phyloP scores from a whole-genome alignment of 2,329 filamentous ascomycete species.

The Ophiosphaerella korrae region DNA sequence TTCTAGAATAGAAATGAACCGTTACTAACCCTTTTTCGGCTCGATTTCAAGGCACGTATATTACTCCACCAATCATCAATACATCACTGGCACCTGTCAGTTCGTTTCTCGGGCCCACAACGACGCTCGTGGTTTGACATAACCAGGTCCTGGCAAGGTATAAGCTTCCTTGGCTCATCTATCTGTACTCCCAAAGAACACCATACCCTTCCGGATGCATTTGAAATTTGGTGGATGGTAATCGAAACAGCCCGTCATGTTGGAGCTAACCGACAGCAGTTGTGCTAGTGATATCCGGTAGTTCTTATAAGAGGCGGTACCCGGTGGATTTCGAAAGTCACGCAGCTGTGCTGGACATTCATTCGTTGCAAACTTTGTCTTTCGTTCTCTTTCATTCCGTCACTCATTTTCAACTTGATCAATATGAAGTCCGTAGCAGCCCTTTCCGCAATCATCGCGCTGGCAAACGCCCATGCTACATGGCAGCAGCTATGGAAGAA shows the following conservation, averaged over 20 bases:
- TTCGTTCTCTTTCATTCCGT: constrained; percentile 24
- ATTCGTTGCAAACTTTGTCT: constrained; percentile 27
- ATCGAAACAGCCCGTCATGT: constrained; percentile 32
- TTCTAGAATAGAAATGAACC: constrained; percentile 12
- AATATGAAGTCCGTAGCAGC: constrained; percentile 35
- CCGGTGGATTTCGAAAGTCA: constrained; percentile 11
- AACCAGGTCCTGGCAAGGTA: constrained; percentile 10
- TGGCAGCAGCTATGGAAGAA: constrained; percentile 40
- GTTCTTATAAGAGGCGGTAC: constrained; percentile 8
- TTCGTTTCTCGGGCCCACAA: constrained; percentile 10
- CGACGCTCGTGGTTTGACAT: constrained; percentile 7
- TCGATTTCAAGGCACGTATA: constrained; percentile 15
- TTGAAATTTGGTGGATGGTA: constrained; percentile 27
- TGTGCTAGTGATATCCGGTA: too few relatives aligned
- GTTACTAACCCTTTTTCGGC: constrained; percentile 17
- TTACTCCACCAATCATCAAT: constrained; percentile 23
- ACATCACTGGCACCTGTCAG: constrained; percentile 15
- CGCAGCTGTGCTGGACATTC: constrained; percentile 42
- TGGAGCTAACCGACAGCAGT: constrained; percentile 24
- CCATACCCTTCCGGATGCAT: constrained; percentile 18
- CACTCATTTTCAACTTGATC: constrained; percentile 31
- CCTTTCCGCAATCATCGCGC: constrained; percentile 31
- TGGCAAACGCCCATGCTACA: constrained; percentile 36
- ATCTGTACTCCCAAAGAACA: constrained; percentile 27
- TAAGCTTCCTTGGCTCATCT: constrained; percentile 24